Conservation (phyloP, 2,329 filamentous ascomycete genomes). For the Penicillium palitans region DNA sequence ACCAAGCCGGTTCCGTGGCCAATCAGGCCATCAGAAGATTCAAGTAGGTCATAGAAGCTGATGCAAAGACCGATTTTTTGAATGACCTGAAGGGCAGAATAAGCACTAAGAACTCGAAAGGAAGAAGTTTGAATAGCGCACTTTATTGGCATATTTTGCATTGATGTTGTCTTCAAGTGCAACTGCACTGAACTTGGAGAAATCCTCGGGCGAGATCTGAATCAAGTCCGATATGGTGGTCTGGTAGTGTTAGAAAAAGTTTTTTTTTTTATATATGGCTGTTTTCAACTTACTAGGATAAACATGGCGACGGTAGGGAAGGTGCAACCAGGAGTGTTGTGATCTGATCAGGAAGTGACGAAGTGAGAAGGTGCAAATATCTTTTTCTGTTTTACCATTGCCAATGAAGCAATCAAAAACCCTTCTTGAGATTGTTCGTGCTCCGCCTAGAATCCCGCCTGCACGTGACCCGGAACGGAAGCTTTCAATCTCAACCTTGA, state of each 20-base stretch:
- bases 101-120: background rate
- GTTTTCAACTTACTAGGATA: conserved; percentile 47
- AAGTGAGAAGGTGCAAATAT: background rate
- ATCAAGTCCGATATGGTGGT: conserved; percentile 93
- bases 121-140: conserved; percentile 33
- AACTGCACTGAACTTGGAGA: conserved; percentile 73
- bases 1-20: conserved; percentile 89
- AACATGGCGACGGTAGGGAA: conserved; percentile 44
- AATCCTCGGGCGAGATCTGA: conserved; percentile 86
- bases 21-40: conserved; percentile 88
- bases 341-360: background rate
- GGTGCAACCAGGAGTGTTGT: background rate
- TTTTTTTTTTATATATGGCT: conserved; percentile 23
- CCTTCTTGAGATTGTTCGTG: conserved; percentile 8
- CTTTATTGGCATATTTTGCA: conserved; percentile 92
- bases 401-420: conserved; percentile 1
- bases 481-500: conserved; percentile 6
- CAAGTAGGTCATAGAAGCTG: conserved; percentile 86
- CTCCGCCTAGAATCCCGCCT: background rate
- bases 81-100: conserved; percentile 62
- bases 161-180: conserved; percentile 98
- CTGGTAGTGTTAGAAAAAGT: conserved; percentile 49
- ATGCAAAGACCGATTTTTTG: conserved; percentile 94
- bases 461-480: conserved; percentile 6
- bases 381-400: background rate